Evolutionary conservation across 2,329 filamentous ascomycete genomes (phyloP), one percentile per base, ranked within the genome.

Genomic region (Neodidymelliopsis sp.): DNA sequence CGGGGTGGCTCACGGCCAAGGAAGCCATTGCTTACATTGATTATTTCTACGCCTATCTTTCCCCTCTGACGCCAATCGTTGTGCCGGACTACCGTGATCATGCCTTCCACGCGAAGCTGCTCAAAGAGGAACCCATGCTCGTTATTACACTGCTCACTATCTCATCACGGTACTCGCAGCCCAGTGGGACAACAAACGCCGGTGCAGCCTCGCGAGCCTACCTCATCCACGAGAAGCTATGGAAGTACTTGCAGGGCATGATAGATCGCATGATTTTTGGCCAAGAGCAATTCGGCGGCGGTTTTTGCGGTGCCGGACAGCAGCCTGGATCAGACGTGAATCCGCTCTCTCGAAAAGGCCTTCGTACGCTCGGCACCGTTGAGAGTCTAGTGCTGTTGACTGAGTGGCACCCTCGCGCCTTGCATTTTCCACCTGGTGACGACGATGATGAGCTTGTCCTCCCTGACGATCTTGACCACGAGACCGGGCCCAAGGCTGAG

Each of bases 221-320:
- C 63, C 88, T 91, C 36, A 96, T 99, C 44, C 94, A 97, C 60
- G 91, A 97, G 64, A 91, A 95, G 71, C 82, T 97, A 4, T 99
- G 94, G 94, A 90, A 86, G 22, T 96, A 97, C 67, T 82, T 97
- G 22, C 87, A 92, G 40, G 89, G 91, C 49, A 97, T 97, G 89
- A 94, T 97, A 58, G 91, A 96, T 72, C 85, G 93, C 24, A 89
- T 96, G 59, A 86, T 97, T 27, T 97, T 91, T 89, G 94, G 92
- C 7, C 93, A 97, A 69, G 93, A 97, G 72, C 91, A 95, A 41
- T 97, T 97, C 66, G 93, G 91, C 22, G 90, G 90, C 19, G 91
- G 90, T 12, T 91, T 93, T 70, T 90, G 88, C 65, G 88, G 88
- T 41, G 89, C 87, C 2, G 88, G 87, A 16, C 82, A 81, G 71